A percentile compares a stretch with the other conserved stretches of the same genome.
These are phyloP conservation scores for Penicillium samsonianum DNA, from an alignment of 495 filamentous ascomycete species.

Conservation along the genomic window DNA sequence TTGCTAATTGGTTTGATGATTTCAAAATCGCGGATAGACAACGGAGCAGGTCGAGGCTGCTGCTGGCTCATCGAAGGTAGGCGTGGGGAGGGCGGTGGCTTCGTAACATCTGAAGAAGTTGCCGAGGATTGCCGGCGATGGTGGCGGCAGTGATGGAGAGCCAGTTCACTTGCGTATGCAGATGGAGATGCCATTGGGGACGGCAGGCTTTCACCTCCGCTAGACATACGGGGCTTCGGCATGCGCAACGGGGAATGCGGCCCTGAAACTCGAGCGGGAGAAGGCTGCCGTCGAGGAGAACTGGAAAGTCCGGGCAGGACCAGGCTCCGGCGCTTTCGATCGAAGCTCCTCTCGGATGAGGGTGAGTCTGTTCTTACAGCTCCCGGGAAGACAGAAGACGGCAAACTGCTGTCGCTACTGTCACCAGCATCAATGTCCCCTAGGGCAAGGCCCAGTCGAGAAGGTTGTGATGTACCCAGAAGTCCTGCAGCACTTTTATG, in stretches of 20 bases:
- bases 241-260: conserved; percentile 88
- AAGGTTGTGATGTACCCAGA: conserved; percentile 59
- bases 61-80: conserved; percentile 64
- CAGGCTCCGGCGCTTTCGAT: conserved; percentile 80
- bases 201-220: conserved; percentile 69
- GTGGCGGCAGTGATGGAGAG: conserved; percentile 61
- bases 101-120: conserved; percentile 68
- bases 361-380: conserved; percentile 82
- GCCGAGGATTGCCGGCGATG: conserved; percentile 93
- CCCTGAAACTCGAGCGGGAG: conserved; percentile 70
- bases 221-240: conserved; percentile 78
- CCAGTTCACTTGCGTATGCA: conserved; percentile 76
- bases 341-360: conserved; percentile 79
- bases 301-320: conserved; percentile 69
- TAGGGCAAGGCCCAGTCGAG: conserved; percentile 70
- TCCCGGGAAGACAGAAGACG: conserved; percentile 73
- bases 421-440: conserved; percentile 76
- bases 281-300: conserved; percentile 81
- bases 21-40: conserved; percentile 98
- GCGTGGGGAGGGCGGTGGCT: conserved; percentile 78
- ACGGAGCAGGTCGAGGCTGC: conserved; percentile 79
- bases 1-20: conserved; percentile 99
- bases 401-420: conserved; percentile 85
- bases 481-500: conserved; percentile 68
- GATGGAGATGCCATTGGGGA: conserved; percentile 91